Percentiles rank a stretch among this genome's conserved stretches.
phyloP scores from a whole-genome alignment of 225 moss, liverwort and hornwort genomes.

The Physcomitrium patens region DNA sequence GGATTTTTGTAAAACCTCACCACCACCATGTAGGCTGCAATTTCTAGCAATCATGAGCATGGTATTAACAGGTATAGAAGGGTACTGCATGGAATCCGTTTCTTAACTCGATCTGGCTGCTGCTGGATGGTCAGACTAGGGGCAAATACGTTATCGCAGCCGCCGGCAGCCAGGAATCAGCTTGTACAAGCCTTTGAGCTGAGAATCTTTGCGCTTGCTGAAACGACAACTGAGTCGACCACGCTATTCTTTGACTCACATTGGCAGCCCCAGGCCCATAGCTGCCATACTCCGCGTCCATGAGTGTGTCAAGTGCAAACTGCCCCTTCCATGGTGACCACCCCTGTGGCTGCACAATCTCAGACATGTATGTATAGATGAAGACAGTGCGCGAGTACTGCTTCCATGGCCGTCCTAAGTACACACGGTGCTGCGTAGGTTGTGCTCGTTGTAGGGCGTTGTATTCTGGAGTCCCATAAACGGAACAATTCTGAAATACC shows the following conservation, averaged over 20 bases:
- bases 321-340: slow-evolving; percentile 52
- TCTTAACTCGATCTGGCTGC: too few species aligned
- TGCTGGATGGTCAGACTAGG: slow-evolving; percentile 12
- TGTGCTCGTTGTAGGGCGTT: slow-evolving; percentile 29
- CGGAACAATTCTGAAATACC: slow-evolving; percentile 75
- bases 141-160: slow-evolving; percentile 37
- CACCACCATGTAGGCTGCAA: too few species aligned
- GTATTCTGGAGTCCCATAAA: slow-evolving; percentile 65
- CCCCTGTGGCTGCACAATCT: slow-evolving; percentile 31
- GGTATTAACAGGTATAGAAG: too few species aligned
- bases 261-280: slow-evolving; percentile 56
- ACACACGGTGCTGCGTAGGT: slow-evolving; percentile 42
- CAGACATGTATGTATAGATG: slow-evolving; percentile 28
- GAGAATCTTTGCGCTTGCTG: slow-evolving; percentile 42
- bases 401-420: slow-evolving; percentile 88
- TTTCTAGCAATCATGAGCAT: too few species aligned
- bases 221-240: slow-evolving; percentile 51
- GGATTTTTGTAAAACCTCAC: too few species aligned
- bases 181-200: slow-evolving; percentile 35
- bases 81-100: too few species aligned
- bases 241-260: slow-evolving; percentile 29
- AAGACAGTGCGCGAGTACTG: slow-evolving; percentile 72
- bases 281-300: slow-evolving; percentile 64
- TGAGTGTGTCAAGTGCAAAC: slow-evolving; percentile 58
- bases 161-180: slow-evolving; percentile 45